phyloP scores from a whole-genome alignment of 2,329 filamentous ascomycete genomes.

The Ophiocordyceps camponoti-leonardi region DNA sequence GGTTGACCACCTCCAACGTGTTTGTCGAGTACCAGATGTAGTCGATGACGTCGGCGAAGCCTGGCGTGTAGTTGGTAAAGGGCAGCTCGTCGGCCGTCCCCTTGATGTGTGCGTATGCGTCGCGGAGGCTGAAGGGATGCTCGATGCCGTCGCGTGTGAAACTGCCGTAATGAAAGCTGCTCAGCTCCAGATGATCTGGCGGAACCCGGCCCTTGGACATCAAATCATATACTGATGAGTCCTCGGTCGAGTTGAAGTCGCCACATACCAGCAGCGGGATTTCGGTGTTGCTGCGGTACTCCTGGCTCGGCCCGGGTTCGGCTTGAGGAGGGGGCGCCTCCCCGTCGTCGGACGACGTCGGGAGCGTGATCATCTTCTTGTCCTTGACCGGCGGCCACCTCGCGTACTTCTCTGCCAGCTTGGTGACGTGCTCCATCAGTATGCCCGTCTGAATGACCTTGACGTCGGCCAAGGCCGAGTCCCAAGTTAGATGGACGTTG shows the following conservation, averaged over 20 bases:
- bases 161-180: constrained; percentile 72
- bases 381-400: constrained; percentile 67
- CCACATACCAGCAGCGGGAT: constrained; percentile 86
- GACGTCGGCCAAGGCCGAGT: constrained; percentile 77
- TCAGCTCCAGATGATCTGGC: constrained; percentile 65
- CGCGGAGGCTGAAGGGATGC: constrained; percentile 87
- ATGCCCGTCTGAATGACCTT: constrained; percentile 95
- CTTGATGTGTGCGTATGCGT: constrained; percentile 68
- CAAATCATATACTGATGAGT: constrained; percentile 83
- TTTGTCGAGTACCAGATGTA: constrained; percentile 98
- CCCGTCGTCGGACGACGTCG: constrained; percentile 22
- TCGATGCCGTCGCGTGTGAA: constrained; percentile 86
- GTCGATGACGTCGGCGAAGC: constrained; percentile 84
- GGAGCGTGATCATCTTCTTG: constrained; percentile 44
- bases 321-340: constrained; percentile 32
- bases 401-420: constrained; percentile 70
- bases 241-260: constrained; percentile 83
- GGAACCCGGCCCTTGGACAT: constrained; percentile 65
- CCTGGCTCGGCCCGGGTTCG: constrained; percentile 63
- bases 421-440: constrained; percentile 79
- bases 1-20: constrained; percentile 62
- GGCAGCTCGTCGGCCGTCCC: constrained; percentile 70
- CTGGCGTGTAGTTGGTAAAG: constrained; percentile 93
- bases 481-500: constrained; percentile 92
- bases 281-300: constrained; percentile 72